Conservation (phyloP, 805 yeast genomes). For the Wickerhamomyces rabaulensis region DNA sequence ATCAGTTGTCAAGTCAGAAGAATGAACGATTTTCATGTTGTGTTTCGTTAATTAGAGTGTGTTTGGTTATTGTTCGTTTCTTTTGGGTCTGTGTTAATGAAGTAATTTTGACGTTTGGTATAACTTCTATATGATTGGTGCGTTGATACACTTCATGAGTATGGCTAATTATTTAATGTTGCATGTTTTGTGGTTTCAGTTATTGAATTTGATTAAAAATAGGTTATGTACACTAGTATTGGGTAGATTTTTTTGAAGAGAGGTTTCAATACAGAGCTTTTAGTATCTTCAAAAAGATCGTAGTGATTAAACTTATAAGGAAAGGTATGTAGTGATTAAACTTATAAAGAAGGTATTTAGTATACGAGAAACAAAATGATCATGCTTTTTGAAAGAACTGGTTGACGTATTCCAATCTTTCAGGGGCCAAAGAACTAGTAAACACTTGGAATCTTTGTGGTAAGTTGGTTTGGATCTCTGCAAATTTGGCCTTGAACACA, state of each 20-base stretch:
- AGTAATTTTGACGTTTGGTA: not conserved
- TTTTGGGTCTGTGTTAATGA: not conserved
- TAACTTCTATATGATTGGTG: not conserved
- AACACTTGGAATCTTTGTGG: slow-evolving; percentile 38
- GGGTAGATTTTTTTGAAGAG: not conserved
- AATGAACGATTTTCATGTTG: not conserved
- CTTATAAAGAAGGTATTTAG: not conserved
- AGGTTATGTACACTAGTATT: not conserved
- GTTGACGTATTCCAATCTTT: slow-evolving; percentile 13
- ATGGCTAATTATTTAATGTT: not conserved
- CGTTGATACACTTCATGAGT: not conserved
- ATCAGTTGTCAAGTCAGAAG: slow-evolving; percentile 5
- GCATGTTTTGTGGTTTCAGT: not conserved
- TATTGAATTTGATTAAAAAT: not conserved
- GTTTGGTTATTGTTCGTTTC: not conserved
- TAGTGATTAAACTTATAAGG: too few relatives aligned
- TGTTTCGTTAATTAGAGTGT: not conserved
- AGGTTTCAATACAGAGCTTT: not conserved
- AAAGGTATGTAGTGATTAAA: not conserved
- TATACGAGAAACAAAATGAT: too few relatives aligned
- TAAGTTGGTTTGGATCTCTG: slow-evolving; percentile 40
- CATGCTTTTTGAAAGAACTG: not conserved
- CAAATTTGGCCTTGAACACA: slow-evolving; percentile 54
- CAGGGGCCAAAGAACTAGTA: slow-evolving; percentile 24
- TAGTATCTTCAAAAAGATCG: not conserved